Base-by-base conservation (phyloP, 2,329 filamentous ascomycete species). In the Verticillium tricorpus region DNA sequence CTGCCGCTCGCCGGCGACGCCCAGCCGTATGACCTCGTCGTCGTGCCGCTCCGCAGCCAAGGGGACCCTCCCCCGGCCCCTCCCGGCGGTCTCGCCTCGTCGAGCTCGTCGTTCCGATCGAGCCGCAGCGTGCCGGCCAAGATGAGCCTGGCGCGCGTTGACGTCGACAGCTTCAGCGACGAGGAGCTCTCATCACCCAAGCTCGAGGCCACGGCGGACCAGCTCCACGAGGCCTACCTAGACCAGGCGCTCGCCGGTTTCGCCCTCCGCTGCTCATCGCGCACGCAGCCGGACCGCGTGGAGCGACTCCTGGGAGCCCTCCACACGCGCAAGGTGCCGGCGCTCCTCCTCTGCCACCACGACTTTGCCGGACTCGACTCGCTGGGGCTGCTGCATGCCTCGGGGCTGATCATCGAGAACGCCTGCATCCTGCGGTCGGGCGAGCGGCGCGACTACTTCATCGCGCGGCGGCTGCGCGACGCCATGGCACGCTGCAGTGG, bases 391-490 rank as follows among this genome's bases (percentile, higher is more conserved):
- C 67, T 68, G 1, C 62, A 72, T 5, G 64, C 78, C 19, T 67
- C 69, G 2, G 78, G 78, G 3, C 60, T 79, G 45, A 72, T 80
- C 56, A 71, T 79, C 37, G 72, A 77, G 60, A 80, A 79, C 64
- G 77, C 73, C 7, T 75, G 74, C 11, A 78, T 80, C 17, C 69
- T 77, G 7, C 68, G 70, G 6, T 72, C 76, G 57, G 78, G 78
- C 3, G 69, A 76, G 56, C 70, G 75, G 22, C 70, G 77, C 22
- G 77, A 81, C 63, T 81, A 77, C 65, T 80, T 80, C 65, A 74
- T 77, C 57, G 74, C 77, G 31, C 60, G 67, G 12, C 63, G 69
- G 3, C 71, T 79, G 58, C 72, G 77, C 19, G 64, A 69, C 2
- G 62, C 69, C 40, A 71, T 76, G 67, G 57, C 66, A 4, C 64